Evolutionary conservation across 1,139 yeast genomes (phyloP), one percentile per base, ranked within the genome.

Genomic region (Scheffersomyces segobiensis): DNA sequence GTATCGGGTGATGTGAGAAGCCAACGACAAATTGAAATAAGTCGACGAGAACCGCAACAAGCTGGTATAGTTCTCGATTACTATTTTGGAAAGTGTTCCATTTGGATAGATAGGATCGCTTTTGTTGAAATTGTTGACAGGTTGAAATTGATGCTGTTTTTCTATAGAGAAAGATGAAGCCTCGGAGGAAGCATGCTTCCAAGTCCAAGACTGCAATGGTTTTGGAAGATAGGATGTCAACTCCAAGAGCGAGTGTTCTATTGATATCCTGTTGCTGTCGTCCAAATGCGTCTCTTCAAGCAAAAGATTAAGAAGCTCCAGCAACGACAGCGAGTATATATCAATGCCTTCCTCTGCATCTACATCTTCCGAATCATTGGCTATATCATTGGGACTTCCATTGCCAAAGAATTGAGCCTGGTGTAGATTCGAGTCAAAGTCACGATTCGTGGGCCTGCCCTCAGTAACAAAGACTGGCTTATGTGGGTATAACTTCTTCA

Each of bases 1-100:
- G 59, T 69, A 80, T 55, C 73, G 72, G 17, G 82, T 79, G 20
- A 79, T 64, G 50, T 73, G 79, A 6, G 81, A 71, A 3, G 81
- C 67, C 21, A 80, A 65, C 1, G 81, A 69, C 53, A 80, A 62
- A 62, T 79, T 79, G 63, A 73, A 73, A 62, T 80, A 79, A 53
- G 73, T 68, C 3, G 77, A 68, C 6, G 76, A 68, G 53, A 79
- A 72, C 59, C 66, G 64, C 55, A 74, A 63, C 18, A 80, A 64
- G 7, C 65, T 63, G 32, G 67, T 66, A 61, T 74, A 80, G 63
- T 80, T 80, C 56, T 80, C 84, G 17, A 80, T 67, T 50, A 80
- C 65, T 17, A 80, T 69, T 57, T 71, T 72, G 3, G 82, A 78
- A 46, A 80, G 67, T 32, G 75, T 73, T 57, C 73, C 75, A 55